Evolutionary conservation across 2,329 filamentous ascomycete species (phyloP), one percentile per base, ranked within the genome.

Genomic region (Zymoseptoria brevis): DNA sequence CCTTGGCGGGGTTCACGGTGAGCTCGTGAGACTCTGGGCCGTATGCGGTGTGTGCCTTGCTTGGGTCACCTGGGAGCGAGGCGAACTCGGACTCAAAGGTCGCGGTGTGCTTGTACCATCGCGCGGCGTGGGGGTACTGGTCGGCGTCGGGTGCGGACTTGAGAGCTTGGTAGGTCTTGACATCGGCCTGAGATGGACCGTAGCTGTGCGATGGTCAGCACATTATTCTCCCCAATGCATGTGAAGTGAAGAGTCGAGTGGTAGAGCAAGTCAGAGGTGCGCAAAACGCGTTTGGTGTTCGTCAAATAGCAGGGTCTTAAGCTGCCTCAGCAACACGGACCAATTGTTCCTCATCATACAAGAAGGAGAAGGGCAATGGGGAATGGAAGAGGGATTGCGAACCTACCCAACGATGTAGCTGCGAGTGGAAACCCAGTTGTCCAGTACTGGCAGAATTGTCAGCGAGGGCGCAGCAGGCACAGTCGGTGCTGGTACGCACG

Each of bases 71-170:
- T 60, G 90, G 84, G 56, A 99, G 89, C 66, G 86, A 88, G 72
- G 88, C 82, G 82, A 97, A 97, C 79, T 97, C 93, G 69, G 88
- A 83, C 83, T 95, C 87, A 81, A 89, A 96, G 71, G 89, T 88
- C 76, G 89, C 85, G 75, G 96, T 90, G 86, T 99, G 93, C 86
- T 95, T 96, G 87, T 96, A 96, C 94, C 94, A 99, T 78, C 94
- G 88, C 75, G 90, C 90, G 74, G 88, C 91, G 81, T 96, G 83
- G 73, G 93, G 91, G 86, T 88, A 96, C 83, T 96, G 96, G 77
- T 83, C 81, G 72, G 88, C 84, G 69, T 88, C 86, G 71, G 94
- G 94, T 62, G 85, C 78, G 69, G 82, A 79, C 73, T 82, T 86
- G 76, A 96, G 78, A 73, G 89, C 89, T 86, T 97, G 96, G 89